Conservation (phyloP, 345 rosid species). For the Clarkia xantiana region DNA sequence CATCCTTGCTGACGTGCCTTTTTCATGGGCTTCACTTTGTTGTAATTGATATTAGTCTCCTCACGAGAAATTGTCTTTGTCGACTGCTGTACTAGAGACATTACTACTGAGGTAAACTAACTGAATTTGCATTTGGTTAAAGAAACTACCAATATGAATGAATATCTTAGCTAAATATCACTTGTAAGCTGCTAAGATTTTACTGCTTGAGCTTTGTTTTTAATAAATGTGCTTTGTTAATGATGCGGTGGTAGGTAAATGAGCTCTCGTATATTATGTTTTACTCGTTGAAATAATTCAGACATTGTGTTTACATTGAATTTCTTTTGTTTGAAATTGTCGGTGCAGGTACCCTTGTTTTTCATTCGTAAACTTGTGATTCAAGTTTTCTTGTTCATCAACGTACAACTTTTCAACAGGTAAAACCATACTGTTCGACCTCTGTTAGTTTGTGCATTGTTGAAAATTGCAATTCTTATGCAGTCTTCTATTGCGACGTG, state of each 20-base stretch:
- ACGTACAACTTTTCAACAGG: conserved; percentile 94
- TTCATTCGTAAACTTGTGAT: conserved; percentile 91
- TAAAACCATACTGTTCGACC: background rate
- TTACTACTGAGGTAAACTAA: no score
- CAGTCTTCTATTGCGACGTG: conserved; percentile 91
- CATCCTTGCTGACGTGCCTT: background rate
- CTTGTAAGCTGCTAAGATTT: no score
- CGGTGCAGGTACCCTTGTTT: conserved; percentile 75
- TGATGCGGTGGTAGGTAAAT: no score
- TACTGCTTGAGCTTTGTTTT: no score
- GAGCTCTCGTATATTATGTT: no score
- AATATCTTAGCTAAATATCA: no score
- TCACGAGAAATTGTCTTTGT: background rate
- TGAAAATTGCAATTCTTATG: conserved; percentile 2
- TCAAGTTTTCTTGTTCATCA: conserved; percentile 95
- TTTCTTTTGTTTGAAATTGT: conserved; percentile 11
- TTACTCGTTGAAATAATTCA: no score
- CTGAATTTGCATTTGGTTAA: background rate
- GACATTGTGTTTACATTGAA: no score
- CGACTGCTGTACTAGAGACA: no score
- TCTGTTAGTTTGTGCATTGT: background rate
- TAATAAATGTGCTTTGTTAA: no score
- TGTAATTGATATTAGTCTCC: background rate
- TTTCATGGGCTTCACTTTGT: no score
- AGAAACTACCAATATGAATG: no score